Conservation (phyloP, 116 monocot genomes). For the Posidonia oceanica region DNA sequence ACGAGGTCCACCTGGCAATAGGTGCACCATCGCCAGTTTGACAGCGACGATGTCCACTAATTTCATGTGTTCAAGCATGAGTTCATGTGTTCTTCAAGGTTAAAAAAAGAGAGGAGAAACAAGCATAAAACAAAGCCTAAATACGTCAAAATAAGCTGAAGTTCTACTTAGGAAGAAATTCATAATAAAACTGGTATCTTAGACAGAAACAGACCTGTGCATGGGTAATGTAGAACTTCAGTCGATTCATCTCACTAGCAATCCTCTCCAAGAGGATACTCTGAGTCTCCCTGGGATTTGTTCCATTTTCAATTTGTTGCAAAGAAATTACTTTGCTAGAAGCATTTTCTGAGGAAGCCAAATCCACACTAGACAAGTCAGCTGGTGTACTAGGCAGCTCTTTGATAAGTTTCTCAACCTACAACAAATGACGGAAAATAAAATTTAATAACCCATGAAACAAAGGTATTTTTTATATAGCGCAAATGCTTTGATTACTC, state of each 20-base stretch:
- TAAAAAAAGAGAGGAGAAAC: too few relatives aligned
- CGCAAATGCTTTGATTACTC: too few relatives aligned
- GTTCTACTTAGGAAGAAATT: too few relatives aligned
- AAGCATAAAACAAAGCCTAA: too few relatives aligned
- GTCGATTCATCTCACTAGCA: slow-evolving; percentile 97
- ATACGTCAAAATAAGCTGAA: too few relatives aligned
- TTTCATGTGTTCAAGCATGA: too few relatives aligned
- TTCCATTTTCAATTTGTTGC: slow-evolving; percentile 37
- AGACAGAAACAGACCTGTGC: slow-evolving; percentile 43
- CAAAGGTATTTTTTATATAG: background rate
- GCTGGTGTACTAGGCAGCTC: slow-evolving; percentile 51
- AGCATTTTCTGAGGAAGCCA: slow-evolving; percentile 18
- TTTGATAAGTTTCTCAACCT: slow-evolving; percentile 95
- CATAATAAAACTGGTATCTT: background rate
- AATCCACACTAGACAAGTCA: slow-evolving; percentile 29
- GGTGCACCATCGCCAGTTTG: too few relatives aligned
- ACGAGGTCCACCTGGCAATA: too few relatives aligned
- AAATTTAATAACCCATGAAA: background rate
- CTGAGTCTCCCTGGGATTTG: slow-evolving; percentile 59
- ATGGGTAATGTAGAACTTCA: slow-evolving; percentile 79
- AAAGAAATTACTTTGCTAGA: slow-evolving; percentile 18
- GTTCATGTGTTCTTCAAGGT: too few relatives aligned
- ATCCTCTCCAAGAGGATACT: slow-evolving; percentile 96
- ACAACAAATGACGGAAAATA: slow-evolving; percentile 1
- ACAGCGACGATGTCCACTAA: too few relatives aligned